These are phyloP conservation scores for Mycogone perniciosa DNA, from an alignment of 2,329 filamentous ascomycete species.

Conservation along the genomic window DNA sequence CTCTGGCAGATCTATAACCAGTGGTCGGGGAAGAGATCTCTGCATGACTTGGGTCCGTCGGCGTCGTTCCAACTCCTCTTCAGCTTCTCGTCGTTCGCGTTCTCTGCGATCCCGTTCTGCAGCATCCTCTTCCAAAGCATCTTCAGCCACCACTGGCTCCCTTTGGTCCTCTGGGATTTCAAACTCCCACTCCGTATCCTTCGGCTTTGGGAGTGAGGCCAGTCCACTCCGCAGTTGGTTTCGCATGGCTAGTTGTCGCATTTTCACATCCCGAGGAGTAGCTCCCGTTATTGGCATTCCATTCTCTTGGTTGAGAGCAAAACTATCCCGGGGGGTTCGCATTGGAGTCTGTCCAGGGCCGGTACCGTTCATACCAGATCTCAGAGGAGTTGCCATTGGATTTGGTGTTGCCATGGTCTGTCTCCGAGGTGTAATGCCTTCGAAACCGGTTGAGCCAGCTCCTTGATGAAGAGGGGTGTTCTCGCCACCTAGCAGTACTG, in stretches of 20 bases:
- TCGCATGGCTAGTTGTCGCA: slow-evolving; percentile 62
- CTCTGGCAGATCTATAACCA: slow-evolving; percentile 61
- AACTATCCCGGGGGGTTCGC: slow-evolving; percentile 80
- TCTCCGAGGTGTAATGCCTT: slow-evolving; percentile 72
- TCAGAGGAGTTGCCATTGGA: slow-evolving; percentile 84
- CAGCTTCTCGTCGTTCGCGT: slow-evolving; percentile 63
- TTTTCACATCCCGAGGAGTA: slow-evolving; percentile 69
- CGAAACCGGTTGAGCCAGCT: slow-evolving; percentile 76
- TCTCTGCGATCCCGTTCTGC: slow-evolving; percentile 77
- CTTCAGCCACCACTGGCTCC: slow-evolving; percentile 44
- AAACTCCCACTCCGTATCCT: slow-evolving; percentile 89
- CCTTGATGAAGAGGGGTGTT: slow-evolving; percentile 86
- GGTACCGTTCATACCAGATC: slow-evolving; percentile 56
- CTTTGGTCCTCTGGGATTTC: slow-evolving; percentile 79
- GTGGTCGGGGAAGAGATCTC: slow-evolving; percentile 70
- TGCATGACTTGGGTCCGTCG: slow-evolving; percentile 91
- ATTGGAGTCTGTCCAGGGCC: slow-evolving; percentile 74
- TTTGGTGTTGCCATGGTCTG: slow-evolving; percentile 88
- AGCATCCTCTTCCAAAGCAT: slow-evolving; percentile 50
- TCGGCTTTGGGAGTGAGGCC: slow-evolving; percentile 82
- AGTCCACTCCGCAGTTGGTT: slow-evolving; percentile 65
- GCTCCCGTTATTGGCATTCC: slow-evolving; percentile 62
- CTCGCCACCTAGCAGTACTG: slow-evolving; percentile 85
- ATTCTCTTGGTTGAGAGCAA: slow-evolving; percentile 71
- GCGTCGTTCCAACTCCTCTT: slow-evolving; percentile 70